Base-by-base conservation (phyloP, 352 stramenopile genomes). In the Discostella stelligera region DNA sequence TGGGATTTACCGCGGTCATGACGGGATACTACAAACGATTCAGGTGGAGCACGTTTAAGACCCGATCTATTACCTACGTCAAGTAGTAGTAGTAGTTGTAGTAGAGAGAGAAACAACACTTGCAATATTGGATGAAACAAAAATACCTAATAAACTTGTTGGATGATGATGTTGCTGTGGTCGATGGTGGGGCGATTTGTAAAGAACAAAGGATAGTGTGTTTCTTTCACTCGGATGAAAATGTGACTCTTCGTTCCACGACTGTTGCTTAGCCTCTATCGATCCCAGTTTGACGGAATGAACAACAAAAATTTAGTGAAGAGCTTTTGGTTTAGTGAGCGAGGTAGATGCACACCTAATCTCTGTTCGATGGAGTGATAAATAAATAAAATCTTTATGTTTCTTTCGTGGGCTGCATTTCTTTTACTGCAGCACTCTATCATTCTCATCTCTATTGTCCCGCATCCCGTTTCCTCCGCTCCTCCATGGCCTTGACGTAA, bases 1-100 rank as follows among this genome's bases (percentile, higher is more conserved):
- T 99, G 70, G 84, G 91, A 69, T 92, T 96, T 58, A 91, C 97
- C 74, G 90, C 95, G 63, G 65, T 95, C 68, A 87, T 98, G 72
- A 98, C 95, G 53, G 97, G 96, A 61, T 99, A 98, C 87, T 98
- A 98, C 91, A 99, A 99, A 94, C 92, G 97, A 77, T 95, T 98
- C 83, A 96, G 97, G 89, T 99, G 97, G 96, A 89, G 94, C 63
- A 92, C 95, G 39, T 90, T 98, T 72, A 99, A 99, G 96, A 98
- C 95, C 79, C 91, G 96, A 88, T 97, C 98, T 93, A 98, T 99
- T 83, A 93, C 93, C 50, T 99, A 99, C 90, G 94, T 97, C 80
- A 98, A 98, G 89, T 79, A 83, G n/a, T n/a, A n/a, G n/a, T n/a
- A n/a, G n/a, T n/a, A n/a, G n/a, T n/a, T n/a, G n/a, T n/a, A n/a